These are phyloP conservation scores for Chrysoporthe austroafricana DNA, from an alignment of 2,329 filamentous ascomycete species.

Conservation along the genomic window DNA sequence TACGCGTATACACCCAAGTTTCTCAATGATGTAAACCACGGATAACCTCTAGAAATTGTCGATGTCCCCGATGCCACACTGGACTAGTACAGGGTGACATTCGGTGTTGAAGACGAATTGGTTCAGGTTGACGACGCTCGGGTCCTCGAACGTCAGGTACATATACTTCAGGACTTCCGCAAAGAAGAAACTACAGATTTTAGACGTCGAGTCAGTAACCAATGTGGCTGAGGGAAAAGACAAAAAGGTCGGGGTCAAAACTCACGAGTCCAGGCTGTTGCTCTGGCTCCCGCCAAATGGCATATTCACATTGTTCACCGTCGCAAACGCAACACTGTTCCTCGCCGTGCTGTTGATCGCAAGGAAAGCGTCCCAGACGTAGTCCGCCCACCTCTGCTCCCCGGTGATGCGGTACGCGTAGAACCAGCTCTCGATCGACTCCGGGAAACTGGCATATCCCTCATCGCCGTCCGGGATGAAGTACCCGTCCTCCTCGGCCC, in stretches of 20 bases:
- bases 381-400: conserved; percentile 20
- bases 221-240: background rate
- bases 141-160: conserved; percentile 19
- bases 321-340: conserved; percentile 19
- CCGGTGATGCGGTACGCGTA: conserved; percentile 23
- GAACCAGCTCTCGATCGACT: conserved; percentile 23
- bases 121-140: conserved; percentile 16
- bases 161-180: conserved; percentile 20
- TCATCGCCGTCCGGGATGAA: conserved; percentile 20
- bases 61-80: conserved; percentile 15
- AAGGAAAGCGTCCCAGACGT: conserved; percentile 18
- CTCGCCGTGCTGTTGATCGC: conserved; percentile 22
- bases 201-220: background rate
- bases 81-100: conserved; percentile 14
- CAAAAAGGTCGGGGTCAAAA: background rate
- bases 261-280: conserved; percentile 19
- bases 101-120: conserved; percentile 23
- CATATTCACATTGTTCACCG: conserved; percentile 22
- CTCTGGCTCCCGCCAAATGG: conserved; percentile 22
- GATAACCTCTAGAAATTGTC: conserved; percentile 1
- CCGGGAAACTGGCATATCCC: conserved; percentile 17
- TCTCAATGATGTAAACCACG: background rate
- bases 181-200: conserved; percentile 13
- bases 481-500: conserved; percentile 20
- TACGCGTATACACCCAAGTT: background rate